Evolutionary conservation across 371 early-diverging fungal genomes (phyloP), one percentile per base, ranked within the genome.

Genomic region (Actinomortierella ambigua): DNA sequence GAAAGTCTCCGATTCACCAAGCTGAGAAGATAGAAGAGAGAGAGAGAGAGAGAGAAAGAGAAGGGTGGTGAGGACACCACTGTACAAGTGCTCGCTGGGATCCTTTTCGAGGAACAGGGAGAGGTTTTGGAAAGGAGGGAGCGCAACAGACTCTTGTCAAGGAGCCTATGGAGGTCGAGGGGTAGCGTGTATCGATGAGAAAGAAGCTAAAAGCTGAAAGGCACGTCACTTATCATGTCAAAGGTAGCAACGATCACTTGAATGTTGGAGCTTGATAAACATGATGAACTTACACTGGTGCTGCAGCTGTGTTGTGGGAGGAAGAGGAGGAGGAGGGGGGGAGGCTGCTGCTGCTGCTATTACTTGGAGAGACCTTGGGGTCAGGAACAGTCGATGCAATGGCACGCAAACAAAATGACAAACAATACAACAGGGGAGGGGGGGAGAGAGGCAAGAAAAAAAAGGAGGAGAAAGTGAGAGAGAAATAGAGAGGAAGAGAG

Each of bases 91-190:
- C 24, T 49, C 15, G 24, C 18, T 43, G 55, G 47, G 43, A 46
- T 55, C 46, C n/a, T 27, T 55, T 46, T 41, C 24, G 47, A 24
- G 47, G 26, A 55, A 43, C 13, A 23, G 5, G 27, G 14, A 44
- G 44, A 20, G 44, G 44, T 6, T 15, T 20, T 44, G 20, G 44
- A 4, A 44, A 20, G 44, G 44, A 44, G n/a, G 20, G 44, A 15
- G 13, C 44, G 20, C 2, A 44, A 5, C n/a, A 44, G 44, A 20
- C 44, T n/a, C n/a, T n/a, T n/a, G n/a, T n/a, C n/a, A n/a, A n/a
- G n/a, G n/a, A n/a, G n/a, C n/a, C n/a, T n/a, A n/a, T n/a, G n/a
- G 44, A 4, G 44, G 44, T 44, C 44, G n/a, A 20, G 20, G 44
- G 13, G 20, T 20, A 5, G 44, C 44, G 3, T 41, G 41, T 41